Base-by-base conservation (phyloP, 2,329 filamentous ascomycete species). In the Alternaria sp. region DNA sequence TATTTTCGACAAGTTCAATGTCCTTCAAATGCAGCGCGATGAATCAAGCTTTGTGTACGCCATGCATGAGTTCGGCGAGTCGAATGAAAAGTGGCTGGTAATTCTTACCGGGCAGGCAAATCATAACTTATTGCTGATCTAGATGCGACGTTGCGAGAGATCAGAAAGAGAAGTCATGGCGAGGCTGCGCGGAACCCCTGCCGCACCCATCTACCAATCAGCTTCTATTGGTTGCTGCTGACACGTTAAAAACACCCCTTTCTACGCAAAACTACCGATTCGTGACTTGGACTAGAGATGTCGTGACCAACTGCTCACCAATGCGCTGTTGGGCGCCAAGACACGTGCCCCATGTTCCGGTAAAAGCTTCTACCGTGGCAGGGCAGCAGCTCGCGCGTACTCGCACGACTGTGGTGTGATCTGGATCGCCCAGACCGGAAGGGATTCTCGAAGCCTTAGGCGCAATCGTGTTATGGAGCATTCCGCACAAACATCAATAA, bases 391-490 rank as follows among this genome's bases (percentile, higher is more conserved):
- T 39, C 51, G 38, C 57, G 26, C 44, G 46, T 36, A 53, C 56
- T 69, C 65, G 59, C 54, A 57, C 66, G 62, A 70, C 57, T 24
- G 66, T 72, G 69, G 69, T 68, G 65, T 72, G 69, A 72, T 65
- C 38, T n/a, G 34, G 16, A 22, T 42, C 3, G 38, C 38, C 22
- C 1, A 44, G 32, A 28, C 8, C 54, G 20, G 39, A 42, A 42
- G 11, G 20, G 39, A 24, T 42, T 42, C 39, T 7, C 39, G 18
- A 24, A 42, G 20, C 39, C 12, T 5, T 16, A 24, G 39, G 39
- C 39, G 12, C 20, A 24, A 7, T 24, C 16, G 12, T 42, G 3
- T 12, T 16, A 8, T 24, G 11, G 20, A 42, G 7, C n/a, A 36
- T 26, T 7, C 36, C n/a, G n/a, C 41, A 43, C 36, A 38, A 34